A percentile compares a stretch with the other conserved stretches of the same genome.
Evolutionary conservation across 345 rosid genomes (phyloP).

Genomic region (Melastoma malabathricum): DNA sequence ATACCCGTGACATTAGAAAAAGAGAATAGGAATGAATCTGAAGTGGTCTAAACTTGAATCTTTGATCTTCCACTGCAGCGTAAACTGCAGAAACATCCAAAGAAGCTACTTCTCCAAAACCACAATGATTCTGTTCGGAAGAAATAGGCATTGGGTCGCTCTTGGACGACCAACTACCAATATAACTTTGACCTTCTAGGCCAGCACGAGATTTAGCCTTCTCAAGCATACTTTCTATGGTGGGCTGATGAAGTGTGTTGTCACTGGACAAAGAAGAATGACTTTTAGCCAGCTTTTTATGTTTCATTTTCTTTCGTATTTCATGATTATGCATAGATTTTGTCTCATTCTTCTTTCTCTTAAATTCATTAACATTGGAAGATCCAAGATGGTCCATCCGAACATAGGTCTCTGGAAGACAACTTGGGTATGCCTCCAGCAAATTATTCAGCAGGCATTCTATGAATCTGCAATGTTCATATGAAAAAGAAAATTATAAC

Average conservation of each 20-base stretch:
- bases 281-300: slow-evolving; percentile 22
- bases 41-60: slow-evolving; percentile 74
- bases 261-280: slow-evolving; percentile 22
- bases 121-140: slow-evolving; percentile 18
- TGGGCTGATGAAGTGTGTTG: slow-evolving; percentile 42
- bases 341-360: slow-evolving; percentile 27
- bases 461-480: slow-evolving; percentile 37
- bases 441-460: slow-evolving; percentile 57
- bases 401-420: slow-evolving; percentile 55
- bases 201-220: slow-evolving; percentile 33
- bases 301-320: slow-evolving; percentile 27
- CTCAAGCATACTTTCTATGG: slow-evolving; percentile 39
- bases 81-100: slow-evolving; percentile 46
- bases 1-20: slow-evolving; percentile 52
- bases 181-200: slow-evolving; percentile 39
- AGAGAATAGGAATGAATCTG: slow-evolving; percentile 42
- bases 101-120: slow-evolving; percentile 19
- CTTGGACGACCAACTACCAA: slow-evolving; percentile 16
- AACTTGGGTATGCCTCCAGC: slow-evolving; percentile 35
- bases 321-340: slow-evolving; percentile 20
- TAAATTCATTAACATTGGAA: slow-evolving; percentile 15
- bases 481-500: background rate
- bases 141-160: slow-evolving; percentile 17
- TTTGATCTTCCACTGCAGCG: slow-evolving; percentile 44
- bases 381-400: slow-evolving; percentile 30